Conservation (phyloP, 1,284 basidiomycete genomes). For the Marasmius fiardii region DNA sequence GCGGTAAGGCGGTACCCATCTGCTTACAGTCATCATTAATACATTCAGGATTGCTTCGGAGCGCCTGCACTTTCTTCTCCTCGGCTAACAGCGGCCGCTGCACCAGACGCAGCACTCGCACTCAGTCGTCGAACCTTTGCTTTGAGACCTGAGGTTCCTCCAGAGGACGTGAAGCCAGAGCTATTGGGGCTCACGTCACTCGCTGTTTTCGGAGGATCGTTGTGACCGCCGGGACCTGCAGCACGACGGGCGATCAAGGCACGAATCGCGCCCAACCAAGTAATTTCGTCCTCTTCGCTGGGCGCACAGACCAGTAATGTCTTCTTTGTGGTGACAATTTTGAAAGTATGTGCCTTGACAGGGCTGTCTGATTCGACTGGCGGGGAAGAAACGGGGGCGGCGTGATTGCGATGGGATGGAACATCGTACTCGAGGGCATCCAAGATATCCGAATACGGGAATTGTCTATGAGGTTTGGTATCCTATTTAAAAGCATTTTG, state of each 20-base stretch:
- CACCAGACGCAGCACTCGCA: constrained; percentile 27
- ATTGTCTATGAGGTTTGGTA: constrained; percentile 81
- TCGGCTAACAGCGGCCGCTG: constrained; percentile 13
- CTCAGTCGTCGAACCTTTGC: constrained; percentile 43
- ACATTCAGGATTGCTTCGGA: constrained; percentile 9
- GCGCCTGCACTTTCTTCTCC: constrained; percentile 20
- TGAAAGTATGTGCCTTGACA: constrained; percentile 69
- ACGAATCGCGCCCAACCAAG: constrained; percentile 93
- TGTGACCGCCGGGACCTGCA: constrained; percentile 33
- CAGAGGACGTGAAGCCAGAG: constrained; percentile 16
- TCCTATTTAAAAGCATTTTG: constrained; percentile 53
- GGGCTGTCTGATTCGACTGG: constrained; percentile 37
- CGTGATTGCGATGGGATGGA: constrained; percentile 39
- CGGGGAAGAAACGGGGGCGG: constrained; percentile 34
- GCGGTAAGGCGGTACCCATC: no score
- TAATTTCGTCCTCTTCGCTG: constrained; percentile 97
- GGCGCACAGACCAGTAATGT: constrained; percentile 91
- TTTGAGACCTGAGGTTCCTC: constrained; percentile 30
- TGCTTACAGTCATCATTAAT: background rate
- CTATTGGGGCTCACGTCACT: constrained; percentile 20
- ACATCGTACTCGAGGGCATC: constrained; percentile 90
- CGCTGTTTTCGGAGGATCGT: constrained; percentile 21
- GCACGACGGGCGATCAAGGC: constrained; percentile 80
- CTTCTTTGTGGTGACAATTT: constrained; percentile 94
- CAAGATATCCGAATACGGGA: constrained; percentile 82